Percentiles rank a stretch among this genome's conserved stretches.
These are phyloP conservation scores for Fusarium avenaceum DNA, from an alignment of 2,329 filamentous ascomycete genomes.

Conservation along the genomic window DNA sequence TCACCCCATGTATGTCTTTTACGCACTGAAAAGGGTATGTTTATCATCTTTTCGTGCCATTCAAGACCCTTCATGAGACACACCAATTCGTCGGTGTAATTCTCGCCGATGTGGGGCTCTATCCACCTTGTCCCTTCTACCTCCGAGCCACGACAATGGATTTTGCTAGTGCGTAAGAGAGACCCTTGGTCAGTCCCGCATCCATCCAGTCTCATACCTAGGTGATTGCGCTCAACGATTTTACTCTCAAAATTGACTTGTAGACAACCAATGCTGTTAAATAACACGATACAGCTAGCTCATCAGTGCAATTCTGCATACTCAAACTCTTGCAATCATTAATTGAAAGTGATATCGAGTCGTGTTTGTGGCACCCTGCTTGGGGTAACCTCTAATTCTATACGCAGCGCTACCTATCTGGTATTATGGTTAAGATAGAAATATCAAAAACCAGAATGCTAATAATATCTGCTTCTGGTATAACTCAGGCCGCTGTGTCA, in stretches of 20 bases:
- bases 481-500: constrained; percentile 41
- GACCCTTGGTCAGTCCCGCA: constrained; percentile 5
- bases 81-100: constrained; percentile 34
- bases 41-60: not conserved
- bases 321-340: not conserved
- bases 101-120: constrained; percentile 35
- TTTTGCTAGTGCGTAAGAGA: constrained; percentile 18
- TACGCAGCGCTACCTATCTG: constrained; percentile 33
- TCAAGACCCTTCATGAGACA: constrained; percentile 23
- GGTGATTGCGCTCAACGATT: constrained; percentile 30
- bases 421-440: constrained; percentile 42
- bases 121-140: constrained; percentile 45
- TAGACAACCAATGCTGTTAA: too few relatives aligned
- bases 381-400: constrained; percentile 43
- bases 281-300: not conserved
- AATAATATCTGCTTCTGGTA: constrained; percentile 26
- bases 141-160: constrained; percentile 45
- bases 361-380: constrained; percentile 28
- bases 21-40: not conserved
- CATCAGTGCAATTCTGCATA: not conserved
- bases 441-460: constrained; percentile 43
- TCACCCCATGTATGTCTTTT: not conserved
- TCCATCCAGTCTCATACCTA: constrained; percentile 9
- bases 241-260: not conserved
- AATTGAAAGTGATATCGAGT: constrained; percentile 12